phyloP scores from a whole-genome alignment of 371 early-diverging fungal species.

The Syncephalastrum sp. region DNA sequence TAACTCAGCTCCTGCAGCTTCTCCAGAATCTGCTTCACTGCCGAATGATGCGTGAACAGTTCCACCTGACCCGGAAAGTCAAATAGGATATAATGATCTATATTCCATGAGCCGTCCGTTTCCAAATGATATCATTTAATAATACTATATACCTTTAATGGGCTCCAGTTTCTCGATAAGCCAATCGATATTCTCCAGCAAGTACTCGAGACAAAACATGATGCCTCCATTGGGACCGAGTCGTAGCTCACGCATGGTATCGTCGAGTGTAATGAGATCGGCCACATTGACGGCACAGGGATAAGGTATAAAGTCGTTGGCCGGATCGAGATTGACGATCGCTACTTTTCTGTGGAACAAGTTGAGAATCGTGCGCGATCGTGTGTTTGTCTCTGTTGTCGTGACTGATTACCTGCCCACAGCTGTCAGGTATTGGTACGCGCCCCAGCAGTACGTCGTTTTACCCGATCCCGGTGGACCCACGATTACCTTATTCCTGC shows the following conservation, averaged over 20 bases:
- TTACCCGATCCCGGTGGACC: conserved; percentile 99
- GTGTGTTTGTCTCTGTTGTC: not conserved
- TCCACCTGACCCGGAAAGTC: conserved; percentile 99
- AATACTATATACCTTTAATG: conserved; percentile 61
- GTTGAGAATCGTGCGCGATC: not conserved
- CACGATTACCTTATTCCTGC: conserved; percentile 74
- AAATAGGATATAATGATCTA: conserved; percentile 90
- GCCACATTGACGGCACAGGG: conserved; percentile 87
- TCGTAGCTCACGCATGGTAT: conserved; percentile 93
- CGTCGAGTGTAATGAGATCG: conserved; percentile 93
- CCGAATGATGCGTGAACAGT: conserved; percentile 92
- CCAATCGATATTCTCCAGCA: conserved; percentile 94
- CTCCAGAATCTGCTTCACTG: conserved; percentile 81
- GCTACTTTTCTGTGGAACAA: conserved; percentile 64
- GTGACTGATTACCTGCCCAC: conserved; percentile 63
- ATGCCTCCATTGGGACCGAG: conserved; percentile 99
- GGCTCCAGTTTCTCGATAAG: conserved; percentile 79
- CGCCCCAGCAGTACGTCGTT: conserved; percentile 94
- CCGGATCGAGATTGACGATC: conserved; percentile 98
- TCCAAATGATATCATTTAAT: conserved; percentile 56
- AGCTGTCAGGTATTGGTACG: conserved; percentile 84
- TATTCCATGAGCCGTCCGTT: conserved; percentile 10
- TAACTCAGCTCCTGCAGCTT: conserved; percentile 72
- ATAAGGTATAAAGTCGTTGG: conserved; percentile 88
- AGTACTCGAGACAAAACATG: conserved; percentile 94